These are phyloP conservation scores for Solanum peruvianum DNA, from an alignment of 257 asterid genomes.

Conservation along the genomic window DNA sequence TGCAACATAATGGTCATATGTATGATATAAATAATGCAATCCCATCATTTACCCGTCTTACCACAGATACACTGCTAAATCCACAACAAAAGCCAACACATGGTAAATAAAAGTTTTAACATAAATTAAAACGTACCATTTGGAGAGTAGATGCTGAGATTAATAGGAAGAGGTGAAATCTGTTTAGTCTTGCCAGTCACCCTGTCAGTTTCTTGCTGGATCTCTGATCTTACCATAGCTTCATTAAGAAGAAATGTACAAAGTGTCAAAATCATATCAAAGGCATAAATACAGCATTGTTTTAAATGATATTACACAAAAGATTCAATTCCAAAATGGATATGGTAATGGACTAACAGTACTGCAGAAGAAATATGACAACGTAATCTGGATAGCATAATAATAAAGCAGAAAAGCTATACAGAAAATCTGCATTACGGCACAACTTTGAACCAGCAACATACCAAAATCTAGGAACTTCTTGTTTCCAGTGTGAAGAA, in stretches of 20 bases:
- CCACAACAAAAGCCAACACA: neutral
- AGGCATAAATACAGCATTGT: neutral
- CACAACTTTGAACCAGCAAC: neutral
- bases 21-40: neutral
- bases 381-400: neutral
- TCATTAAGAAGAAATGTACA: neutral
- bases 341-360: neutral
- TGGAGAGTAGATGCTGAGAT: conserved; percentile 37
- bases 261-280: neutral
- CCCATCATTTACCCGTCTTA: neutral
- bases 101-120: neutral
- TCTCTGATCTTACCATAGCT: conserved; percentile 34
- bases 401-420: neutral
- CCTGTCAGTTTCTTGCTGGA: conserved; percentile 38
- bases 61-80: neutral
- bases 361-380: neutral
- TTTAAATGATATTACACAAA: neutral
- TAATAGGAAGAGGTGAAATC: conserved; percentile 32
- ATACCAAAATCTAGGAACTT: conserved; percentile 27
- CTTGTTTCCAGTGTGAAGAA: conserved; percentile 21
- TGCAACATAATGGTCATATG: neutral
- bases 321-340: neutral
- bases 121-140: conserved; percentile 12
- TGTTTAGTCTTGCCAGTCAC: conserved; percentile 26
- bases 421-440: neutral